Conservation (phyloP, 2,329 filamentous ascomycete species). For the Volutella citrinella region DNA sequence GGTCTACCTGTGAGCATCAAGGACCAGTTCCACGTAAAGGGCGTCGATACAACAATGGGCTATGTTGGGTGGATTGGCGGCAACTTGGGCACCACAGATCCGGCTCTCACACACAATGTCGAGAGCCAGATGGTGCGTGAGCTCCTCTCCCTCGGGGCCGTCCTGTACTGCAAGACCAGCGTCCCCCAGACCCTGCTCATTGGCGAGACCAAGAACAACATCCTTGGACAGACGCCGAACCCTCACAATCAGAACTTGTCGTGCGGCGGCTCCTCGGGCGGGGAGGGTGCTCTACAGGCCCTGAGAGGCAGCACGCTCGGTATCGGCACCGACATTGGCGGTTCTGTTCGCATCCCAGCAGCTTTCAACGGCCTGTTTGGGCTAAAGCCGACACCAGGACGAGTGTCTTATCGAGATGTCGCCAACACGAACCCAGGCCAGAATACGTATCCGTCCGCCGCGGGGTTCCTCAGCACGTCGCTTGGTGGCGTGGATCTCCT, state of each 20-base stretch:
- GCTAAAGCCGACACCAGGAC: constrained; percentile 16
- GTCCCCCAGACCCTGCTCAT: constrained; percentile 20
- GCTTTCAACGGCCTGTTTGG: constrained; percentile 22
- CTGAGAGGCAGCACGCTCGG: constrained; percentile 31
- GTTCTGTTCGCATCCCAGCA: constrained; percentile 30
- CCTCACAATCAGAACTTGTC: constrained; percentile 31
- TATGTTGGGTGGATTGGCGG: constrained; percentile 28
- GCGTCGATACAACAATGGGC: constrained; percentile 43
- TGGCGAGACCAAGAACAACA: constrained; percentile 31
- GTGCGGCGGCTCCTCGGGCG: constrained; percentile 35
- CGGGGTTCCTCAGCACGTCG: constrained; percentile 60
- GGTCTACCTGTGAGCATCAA: constrained; percentile 36
- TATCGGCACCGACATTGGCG: constrained; percentile 35
- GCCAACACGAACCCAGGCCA: constrained; percentile 47
- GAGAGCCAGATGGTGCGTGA: constrained; percentile 19
- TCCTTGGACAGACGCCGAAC: constrained; percentile 32
- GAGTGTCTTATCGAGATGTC: constrained; percentile 16
- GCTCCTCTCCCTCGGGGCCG: constrained; percentile 18
- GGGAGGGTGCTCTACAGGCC: constrained; percentile 33
- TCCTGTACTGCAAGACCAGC: constrained; percentile 23
- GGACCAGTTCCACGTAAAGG: constrained; percentile 60
- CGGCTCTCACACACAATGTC: constrained; percentile 1
- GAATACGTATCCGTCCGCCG: constrained; percentile 58
- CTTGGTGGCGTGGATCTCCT: constrained; percentile 52
- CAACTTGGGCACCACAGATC: constrained; percentile 7